phyloP scores from a whole-genome alignment of 2,329 filamentous ascomycete species.

The Microcera coccophila region DNA sequence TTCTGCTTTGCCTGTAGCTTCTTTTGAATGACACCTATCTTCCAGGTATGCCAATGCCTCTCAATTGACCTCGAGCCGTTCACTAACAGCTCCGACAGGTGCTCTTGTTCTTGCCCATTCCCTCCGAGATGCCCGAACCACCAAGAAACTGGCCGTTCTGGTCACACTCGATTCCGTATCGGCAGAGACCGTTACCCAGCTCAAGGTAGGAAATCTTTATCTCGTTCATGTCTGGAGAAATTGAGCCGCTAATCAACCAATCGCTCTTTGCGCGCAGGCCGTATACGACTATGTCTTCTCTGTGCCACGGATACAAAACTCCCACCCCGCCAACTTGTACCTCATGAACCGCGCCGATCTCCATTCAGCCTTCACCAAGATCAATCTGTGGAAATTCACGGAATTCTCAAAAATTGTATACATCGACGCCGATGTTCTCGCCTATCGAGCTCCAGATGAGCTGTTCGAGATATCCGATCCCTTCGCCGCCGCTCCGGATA shows the following conservation, averaged over 20 bases:
- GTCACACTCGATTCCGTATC: constrained; percentile 78
- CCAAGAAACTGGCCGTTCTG: constrained; percentile 71
- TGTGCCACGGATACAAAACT: constrained; percentile 74
- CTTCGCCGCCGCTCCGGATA: constrained; percentile 78
- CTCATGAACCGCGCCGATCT: constrained; percentile 91
- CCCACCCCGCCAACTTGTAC: constrained; percentile 74
- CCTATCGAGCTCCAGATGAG: constrained; percentile 85
- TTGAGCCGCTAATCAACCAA: too few species aligned
- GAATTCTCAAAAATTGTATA: constrained; percentile 94
- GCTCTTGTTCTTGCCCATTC: constrained; percentile 93
- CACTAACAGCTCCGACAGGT: constrained; percentile 49
- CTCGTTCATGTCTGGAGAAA: too few species aligned
- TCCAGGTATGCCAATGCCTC: constrained; percentile 60
- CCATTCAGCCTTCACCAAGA: constrained; percentile 92
- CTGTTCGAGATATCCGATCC: constrained; percentile 65
- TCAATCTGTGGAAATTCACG: constrained; percentile 85
- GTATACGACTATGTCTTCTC: constrained; percentile 88
- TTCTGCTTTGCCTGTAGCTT: constrained; percentile 55
- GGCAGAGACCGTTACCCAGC: constrained; percentile 68
- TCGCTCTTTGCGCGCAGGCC: constrained; percentile 44
- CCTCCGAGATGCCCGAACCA: constrained; percentile 81
- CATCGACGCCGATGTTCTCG: constrained; percentile 90
- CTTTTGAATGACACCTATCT: constrained; percentile 89
- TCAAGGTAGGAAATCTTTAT: constrained; percentile 56
- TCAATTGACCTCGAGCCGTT: constrained; percentile 10